Percentiles rank a stretch among this genome's conserved stretches.
Evolutionary conservation across 805 yeast genomes (phyloP).

Genomic region (Myxozyma sirexii): DNA sequence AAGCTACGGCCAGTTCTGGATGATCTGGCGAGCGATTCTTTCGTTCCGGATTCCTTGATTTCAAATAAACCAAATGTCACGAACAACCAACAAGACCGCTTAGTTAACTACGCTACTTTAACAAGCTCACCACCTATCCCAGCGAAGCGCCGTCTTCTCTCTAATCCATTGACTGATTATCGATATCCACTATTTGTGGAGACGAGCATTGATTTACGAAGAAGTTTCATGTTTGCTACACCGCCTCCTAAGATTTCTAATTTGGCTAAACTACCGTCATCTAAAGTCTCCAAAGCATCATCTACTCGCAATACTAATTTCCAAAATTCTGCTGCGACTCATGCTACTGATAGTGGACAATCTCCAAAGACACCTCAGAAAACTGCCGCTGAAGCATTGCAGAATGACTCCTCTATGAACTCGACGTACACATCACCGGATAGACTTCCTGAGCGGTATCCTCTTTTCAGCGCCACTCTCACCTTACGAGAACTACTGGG

Average conservation of each 20-base stretch:
- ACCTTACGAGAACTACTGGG: constrained; percentile 9
- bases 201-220: background rate
- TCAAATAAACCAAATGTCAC: too few species aligned
- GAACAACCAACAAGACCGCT: too few species aligned
- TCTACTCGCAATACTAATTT: background rate
- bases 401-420: background rate
- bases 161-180: too few species aligned
- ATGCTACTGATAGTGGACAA: background rate
- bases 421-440: constrained; percentile 22
- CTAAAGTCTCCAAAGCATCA: background rate
- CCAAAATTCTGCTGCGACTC: background rate
- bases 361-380: background rate
- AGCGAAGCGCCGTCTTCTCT: too few species aligned
- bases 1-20: too few species aligned
- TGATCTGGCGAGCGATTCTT: too few species aligned
- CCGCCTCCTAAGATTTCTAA: constrained; percentile 3
- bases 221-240: constrained; percentile 2
- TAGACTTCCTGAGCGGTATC: constrained; percentile 8
- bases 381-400: background rate
- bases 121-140: constrained; percentile 3
- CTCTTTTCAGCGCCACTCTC: constrained; percentile 7
- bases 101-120: background rate
- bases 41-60: too few species aligned
- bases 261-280: background rate
- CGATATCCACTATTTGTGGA: too few species aligned